Percentiles rank a stretch among this genome's conserved stretches.
Conservation (phyloP, 73 alveolate species). For the Paramecium sonneborni region DNA sequence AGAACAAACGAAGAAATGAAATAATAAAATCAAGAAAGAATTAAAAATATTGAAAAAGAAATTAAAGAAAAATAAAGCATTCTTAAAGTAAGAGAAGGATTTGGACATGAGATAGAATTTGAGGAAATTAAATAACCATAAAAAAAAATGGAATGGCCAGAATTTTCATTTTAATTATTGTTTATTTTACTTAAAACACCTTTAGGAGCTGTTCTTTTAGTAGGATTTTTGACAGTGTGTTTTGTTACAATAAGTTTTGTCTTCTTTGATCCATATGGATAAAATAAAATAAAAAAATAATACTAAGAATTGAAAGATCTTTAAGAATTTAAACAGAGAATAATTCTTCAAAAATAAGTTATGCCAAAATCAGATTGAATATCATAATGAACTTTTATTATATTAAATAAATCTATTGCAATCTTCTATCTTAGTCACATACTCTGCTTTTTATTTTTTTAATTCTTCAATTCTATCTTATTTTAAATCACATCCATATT, state of each 20-base stretch:
- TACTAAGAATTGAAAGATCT: neutral
- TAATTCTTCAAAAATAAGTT: neutral
- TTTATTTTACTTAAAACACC: constrained; percentile 5
- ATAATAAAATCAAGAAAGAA: neutral
- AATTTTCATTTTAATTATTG: neutral
- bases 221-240: neutral
- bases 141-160: constrained; percentile 16
- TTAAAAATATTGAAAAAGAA: neutral
- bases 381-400: neutral
- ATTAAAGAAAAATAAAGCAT: constrained; percentile 5
- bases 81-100: constrained; percentile 15
- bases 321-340: neutral
- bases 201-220: constrained; percentile 14
- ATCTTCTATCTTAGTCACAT: neutral
- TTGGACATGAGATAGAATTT: neutral
- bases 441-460: neutral
- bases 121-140: neutral
- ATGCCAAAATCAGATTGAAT: neutral
- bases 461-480: neutral
- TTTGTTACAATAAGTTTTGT: constrained; percentile 20
- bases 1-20: neutral
- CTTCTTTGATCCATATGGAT: constrained; percentile 50
- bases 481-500: neutral
- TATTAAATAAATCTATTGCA: neutral
- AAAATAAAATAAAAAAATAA: neutral